Base-by-base conservation (phyloP, 2,329 filamentous ascomycete species). In the Fusarium anthophilum region DNA sequence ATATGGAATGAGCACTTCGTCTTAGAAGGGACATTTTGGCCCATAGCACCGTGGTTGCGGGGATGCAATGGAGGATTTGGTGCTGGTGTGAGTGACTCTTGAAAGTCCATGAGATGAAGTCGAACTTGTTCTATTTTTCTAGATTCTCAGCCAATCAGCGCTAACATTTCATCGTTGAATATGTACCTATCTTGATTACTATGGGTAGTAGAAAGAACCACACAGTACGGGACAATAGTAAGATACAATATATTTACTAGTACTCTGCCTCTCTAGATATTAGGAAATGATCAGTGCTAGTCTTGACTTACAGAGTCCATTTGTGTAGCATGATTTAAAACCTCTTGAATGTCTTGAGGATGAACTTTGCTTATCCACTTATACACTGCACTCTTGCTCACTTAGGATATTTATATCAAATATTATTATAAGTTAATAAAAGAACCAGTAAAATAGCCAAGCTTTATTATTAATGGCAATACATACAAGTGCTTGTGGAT, bases 11-110 rank as follows among this genome's bases (percentile, higher is more conserved):
- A 41, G 65, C 56, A 28, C 65, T 68, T 41, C 66, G 61, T 53
- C 43, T 59, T 18, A 78, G 26, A 32, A 78, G 50, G 5, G 67
- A 75, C 76, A 78, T 78, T 38, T 67, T 66, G 32, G 47, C 35
- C 44, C 73, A 66, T 74, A 47, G 37, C 57, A 54, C 64, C 44
- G 50, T 50, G 17, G 56, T 28, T 45, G 62, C 41, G 38, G 48
- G 37, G 48, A 30, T 48, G 43, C 17, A 37, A 70, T 51, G 44
- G 57, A 61, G 51, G 39, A 48, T 37, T 63, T 63, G 53, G 50
- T 41, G 57, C 44, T 57, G 55, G 35, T 41, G 26, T 56, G 60
- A 54, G 45, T 44, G 54, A 70, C n/a, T 57, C 38, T 55, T 47
- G 39, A 53, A 62, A 55, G 63, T 59, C 51, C 9, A 62, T 61